Conservation (phyloP, 805 yeast species). For the Yarrowia yakushimensis region DNA sequence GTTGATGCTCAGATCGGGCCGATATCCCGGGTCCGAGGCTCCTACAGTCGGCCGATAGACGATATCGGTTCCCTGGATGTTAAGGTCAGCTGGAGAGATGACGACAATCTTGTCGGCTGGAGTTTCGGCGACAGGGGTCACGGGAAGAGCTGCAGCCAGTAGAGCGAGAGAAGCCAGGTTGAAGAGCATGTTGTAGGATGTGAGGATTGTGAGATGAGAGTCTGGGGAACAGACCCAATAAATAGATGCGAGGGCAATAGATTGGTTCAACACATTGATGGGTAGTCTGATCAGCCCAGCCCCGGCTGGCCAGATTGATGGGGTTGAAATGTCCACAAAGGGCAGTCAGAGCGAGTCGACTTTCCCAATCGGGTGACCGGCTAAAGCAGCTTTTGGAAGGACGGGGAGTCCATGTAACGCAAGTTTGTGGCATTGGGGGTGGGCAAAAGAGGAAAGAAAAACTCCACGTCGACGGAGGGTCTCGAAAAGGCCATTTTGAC, state of each 20-base stretch:
- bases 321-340: too few species aligned
- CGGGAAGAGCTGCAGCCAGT: background rate
- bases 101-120: background rate
- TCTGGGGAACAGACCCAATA: background rate
- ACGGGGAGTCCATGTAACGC: constrained; percentile 13
- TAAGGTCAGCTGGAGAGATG: background rate
- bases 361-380: background rate
- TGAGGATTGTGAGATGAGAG: background rate
- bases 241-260: constrained; percentile 4
- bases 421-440: background rate
- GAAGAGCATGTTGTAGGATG: background rate
- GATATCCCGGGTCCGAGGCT: constrained; percentile 10
- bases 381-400: constrained; percentile 8
- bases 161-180: background rate
- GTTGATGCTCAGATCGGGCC: constrained; percentile 14
- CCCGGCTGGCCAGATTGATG: too few species aligned
- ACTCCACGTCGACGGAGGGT: constrained; percentile 18
- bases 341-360: background rate
- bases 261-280: background rate
- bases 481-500: constrained; percentile 5
- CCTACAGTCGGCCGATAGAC: constrained; percentile 1
- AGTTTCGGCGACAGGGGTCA: background rate
- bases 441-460: constrained; percentile 16
- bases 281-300: too few species aligned
- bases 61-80: background rate